A percentile compares a stretch with the other conserved stretches of the same genome.
phyloP scores from a whole-genome alignment of 1,284 basidiomycete species.

The Inonotus obliquus region DNA sequence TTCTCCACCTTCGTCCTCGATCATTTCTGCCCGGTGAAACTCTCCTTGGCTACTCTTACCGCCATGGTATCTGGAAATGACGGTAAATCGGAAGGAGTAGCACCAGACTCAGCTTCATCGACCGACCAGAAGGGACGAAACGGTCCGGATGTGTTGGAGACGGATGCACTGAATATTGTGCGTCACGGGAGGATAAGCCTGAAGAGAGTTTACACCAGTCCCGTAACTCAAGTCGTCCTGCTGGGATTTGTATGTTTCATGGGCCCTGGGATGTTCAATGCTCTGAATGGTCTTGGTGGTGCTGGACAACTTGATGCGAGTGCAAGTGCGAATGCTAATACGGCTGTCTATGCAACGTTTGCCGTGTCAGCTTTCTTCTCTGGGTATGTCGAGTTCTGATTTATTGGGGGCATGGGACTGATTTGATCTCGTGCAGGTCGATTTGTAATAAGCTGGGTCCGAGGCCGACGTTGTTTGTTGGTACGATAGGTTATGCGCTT shows the following conservation, averaged over 20 bases:
- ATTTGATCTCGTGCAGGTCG: neutral
- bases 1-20: too few species aligned
- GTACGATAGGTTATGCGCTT: conserved; percentile 42
- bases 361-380: conserved; percentile 26
- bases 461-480: conserved; percentile 42
- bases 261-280: conserved; percentile 29
- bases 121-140: too few species aligned
- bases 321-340: conserved; percentile 28
- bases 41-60: too few species aligned
- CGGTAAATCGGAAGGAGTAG: too few species aligned
- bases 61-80: too few species aligned
- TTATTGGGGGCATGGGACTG: neutral
- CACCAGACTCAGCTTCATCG: too few species aligned
- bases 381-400: neutral
- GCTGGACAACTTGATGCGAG: conserved; percentile 28
- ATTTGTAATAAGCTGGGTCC: conserved; percentile 35
- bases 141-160: neutral
- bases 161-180: neutral
- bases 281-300: conserved; percentile 29
- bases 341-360: conserved; percentile 27
- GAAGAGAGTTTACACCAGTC: conserved; percentile 25
- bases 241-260: conserved; percentile 34
- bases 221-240: conserved; percentile 26
- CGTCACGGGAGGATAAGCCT: conserved; percentile 10
- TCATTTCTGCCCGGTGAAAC: too few species aligned